Base-by-base conservation (phyloP, 2,329 filamentous ascomycete species). In the Ascochyta viciae-villosae region DNA sequence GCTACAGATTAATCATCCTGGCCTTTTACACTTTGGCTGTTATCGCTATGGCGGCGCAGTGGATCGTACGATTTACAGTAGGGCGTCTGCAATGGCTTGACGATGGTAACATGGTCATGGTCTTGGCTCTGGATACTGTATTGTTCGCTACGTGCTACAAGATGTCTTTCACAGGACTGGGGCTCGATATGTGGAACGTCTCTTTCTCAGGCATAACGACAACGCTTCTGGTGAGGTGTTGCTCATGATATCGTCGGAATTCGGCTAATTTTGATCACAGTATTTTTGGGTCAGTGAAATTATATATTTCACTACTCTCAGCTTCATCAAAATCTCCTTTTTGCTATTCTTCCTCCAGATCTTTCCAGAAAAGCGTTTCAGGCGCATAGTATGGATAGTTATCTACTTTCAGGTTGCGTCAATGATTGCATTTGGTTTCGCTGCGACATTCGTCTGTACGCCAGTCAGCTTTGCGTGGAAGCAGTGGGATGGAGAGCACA, bases 211-310 rank as follows among this genome's bases (percentile, higher is more conserved):
- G 39, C 6, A 63, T 61, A 6, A 59, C 61, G 3, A 40, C 50
- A 0, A 63, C 55, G 4, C 58, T 63, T 7, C 23, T 57, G 29
- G 59, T 62, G 27, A 26, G 53, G 31, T 13, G 6, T 26, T 22
- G 6, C 16, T 6, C 4, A 15, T 19, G 6, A 4, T 1, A n/a
- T 29, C 7, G 7, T 1, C 13, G 22, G 7, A 10, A 1, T 7
- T 9, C n/a, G 2, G n/a, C 44, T 48, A 23, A 51, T 5, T n/a
- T 6, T 3, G 3, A 1, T 24, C 22, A 6, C 27, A 57, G 60
- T 58, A 34, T 12, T 74, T 71, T 46, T 75, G 68, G 62, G 45
- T 70, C n/a, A 65, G 64, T 37, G 70, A 74, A 48, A 60, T 71
- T 12, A 54, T 68, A 15, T 75, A 74, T 58, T 70, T 72, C 48